These are phyloP conservation scores for Suillus lakei DNA, from an alignment of 768 basidiomycete genomes.

Conservation along the genomic window DNA sequence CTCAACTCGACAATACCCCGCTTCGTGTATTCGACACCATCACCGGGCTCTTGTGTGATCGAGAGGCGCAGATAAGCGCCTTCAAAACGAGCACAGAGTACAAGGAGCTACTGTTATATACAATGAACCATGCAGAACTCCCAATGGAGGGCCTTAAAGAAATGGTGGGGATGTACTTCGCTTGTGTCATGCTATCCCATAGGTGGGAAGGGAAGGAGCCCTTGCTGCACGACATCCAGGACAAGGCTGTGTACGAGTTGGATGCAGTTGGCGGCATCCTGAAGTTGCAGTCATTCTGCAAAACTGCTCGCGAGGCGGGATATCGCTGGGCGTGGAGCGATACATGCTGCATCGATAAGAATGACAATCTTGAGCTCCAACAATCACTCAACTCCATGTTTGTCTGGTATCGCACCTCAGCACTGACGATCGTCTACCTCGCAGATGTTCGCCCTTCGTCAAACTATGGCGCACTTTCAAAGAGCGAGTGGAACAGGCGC, in stretches of 20 bases:
- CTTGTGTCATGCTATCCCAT: slow-evolving; percentile 2
- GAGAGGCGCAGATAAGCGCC: background rate
- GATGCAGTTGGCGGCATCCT: too few relatives aligned
- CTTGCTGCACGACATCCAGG: too few relatives aligned
- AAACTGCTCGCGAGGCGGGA: too few relatives aligned
- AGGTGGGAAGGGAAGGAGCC: too few relatives aligned
- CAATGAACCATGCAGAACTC: background rate
- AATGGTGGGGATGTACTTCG: background rate
- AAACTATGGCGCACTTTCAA: background rate
- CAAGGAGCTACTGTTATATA: background rate
- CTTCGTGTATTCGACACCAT: background rate
- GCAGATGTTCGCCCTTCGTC: background rate
- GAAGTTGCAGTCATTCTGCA: too few relatives aligned
- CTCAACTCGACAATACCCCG: background rate
- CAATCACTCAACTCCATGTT: too few relatives aligned
- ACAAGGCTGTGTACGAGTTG: too few relatives aligned
- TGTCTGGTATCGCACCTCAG: too few relatives aligned
- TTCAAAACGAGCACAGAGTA: background rate
- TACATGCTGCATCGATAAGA: too few relatives aligned
- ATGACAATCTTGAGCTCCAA: too few relatives aligned
- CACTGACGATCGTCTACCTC: too few relatives aligned
- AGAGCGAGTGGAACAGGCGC: background rate
- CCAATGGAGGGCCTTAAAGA: background rate
- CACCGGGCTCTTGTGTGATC: background rate
- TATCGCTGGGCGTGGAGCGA: too few relatives aligned